phyloP scores from a whole-genome alignment of 2,329 filamentous ascomycete species.

The Botrytis tulipae region DNA sequence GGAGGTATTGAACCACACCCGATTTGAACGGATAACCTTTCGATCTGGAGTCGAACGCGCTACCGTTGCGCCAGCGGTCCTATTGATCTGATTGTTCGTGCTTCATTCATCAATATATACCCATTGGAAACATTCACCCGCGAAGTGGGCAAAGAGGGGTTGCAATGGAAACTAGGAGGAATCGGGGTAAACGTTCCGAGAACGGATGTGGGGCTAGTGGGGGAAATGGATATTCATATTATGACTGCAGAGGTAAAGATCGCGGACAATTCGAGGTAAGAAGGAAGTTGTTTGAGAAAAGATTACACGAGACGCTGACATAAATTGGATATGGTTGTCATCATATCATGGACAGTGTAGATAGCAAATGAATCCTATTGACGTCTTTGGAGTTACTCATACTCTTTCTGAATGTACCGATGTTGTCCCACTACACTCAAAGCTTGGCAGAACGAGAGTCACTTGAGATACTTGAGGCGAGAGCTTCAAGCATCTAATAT shows the following conservation, averaged over 20 bases:
- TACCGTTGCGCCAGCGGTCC: slow-evolving; percentile 31
- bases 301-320: neutral
- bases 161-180: neutral
- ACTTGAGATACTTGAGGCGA: neutral
- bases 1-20: slow-evolving; percentile 33
- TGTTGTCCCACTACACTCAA: neutral
- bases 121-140: neutral
- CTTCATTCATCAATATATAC: too few species aligned
- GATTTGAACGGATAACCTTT: slow-evolving; percentile 40
- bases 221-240: neutral
- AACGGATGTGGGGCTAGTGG: slow-evolving; percentile 9
- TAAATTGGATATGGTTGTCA: neutral
- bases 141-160: neutral
- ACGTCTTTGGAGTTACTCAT: neutral
- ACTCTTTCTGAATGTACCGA: too few species aligned
- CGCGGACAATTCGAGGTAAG: neutral
- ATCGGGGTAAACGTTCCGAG: neutral
- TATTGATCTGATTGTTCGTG: too few species aligned
- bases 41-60: slow-evolving; percentile 37
- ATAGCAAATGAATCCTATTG: neutral
- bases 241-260: neutral
- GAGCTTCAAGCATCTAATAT: neutral
- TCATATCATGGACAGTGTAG: neutral
- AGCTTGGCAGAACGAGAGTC: neutral
- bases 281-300: too few species aligned